phyloP scores from a whole-genome alignment of 1,139 yeast genomes.

The Pichia inconspicua region DNA sequence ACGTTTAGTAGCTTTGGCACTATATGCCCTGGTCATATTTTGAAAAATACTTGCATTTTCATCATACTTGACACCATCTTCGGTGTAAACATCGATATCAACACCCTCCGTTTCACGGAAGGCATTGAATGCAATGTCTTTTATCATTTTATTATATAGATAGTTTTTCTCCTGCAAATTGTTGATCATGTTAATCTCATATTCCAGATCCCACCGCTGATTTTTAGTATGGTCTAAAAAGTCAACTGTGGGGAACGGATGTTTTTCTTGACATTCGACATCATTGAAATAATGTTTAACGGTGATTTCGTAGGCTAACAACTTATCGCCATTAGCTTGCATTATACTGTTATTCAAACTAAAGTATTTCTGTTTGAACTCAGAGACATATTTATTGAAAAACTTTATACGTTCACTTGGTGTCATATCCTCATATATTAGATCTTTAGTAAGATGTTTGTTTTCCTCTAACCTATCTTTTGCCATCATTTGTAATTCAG shows the following conservation, averaged over 20 bases:
- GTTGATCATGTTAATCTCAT: conserved; percentile 18
- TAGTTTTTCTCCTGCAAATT: conserved; percentile 8
- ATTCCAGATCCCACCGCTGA: conserved; percentile 23
- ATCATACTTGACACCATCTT: conserved; percentile 22
- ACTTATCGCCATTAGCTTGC: conserved; percentile 11
- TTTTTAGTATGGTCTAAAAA: conserved; percentile 15
- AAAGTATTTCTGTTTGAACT: conserved; percentile 11
- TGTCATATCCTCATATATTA: conserved; percentile 1
- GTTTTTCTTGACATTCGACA: conserved; percentile 4
- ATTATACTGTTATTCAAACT: conserved; percentile 13
- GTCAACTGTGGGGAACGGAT: conserved; percentile 24
- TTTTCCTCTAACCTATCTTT: conserved; percentile 11
- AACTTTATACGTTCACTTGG: conserved; percentile 15
- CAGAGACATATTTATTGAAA: conserved; percentile 9
- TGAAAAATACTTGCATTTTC: conserved; percentile 27
- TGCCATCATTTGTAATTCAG: conserved; percentile 13
- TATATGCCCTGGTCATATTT: conserved; percentile 31
- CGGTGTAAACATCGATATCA: conserved; percentile 13
- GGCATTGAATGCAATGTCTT: conserved; percentile 15
- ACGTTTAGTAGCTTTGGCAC: conserved; percentile 29
- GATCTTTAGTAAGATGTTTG: conserved; percentile 1
- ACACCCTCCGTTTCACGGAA: conserved; percentile 17
- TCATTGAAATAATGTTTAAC: conserved; percentile 25
- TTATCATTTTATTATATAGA: conserved; percentile 20
- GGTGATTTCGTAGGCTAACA: conserved; percentile 20